These are phyloP conservation scores for Corymbia citriodora DNA, from an alignment of 441 rosid species.

Conservation along the genomic window DNA sequence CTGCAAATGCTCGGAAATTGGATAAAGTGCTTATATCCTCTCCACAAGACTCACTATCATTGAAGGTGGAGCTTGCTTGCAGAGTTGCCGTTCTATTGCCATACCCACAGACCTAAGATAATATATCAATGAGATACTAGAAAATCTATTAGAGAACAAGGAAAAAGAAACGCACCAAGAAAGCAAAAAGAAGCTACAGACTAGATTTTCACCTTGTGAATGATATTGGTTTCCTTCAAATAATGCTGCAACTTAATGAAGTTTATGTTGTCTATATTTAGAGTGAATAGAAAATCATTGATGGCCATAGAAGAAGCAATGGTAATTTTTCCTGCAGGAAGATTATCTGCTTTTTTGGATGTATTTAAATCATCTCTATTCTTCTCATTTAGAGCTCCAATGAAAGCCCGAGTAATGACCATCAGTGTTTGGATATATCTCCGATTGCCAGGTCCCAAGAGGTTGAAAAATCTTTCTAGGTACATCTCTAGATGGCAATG, in stretches of 20 bases:
- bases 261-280: slow-evolving; percentile 86
- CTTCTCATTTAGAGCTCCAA: slow-evolving; percentile 39
- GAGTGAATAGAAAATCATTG: slow-evolving; percentile 79
- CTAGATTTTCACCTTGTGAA: slow-evolving; percentile 65
- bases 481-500: slow-evolving; percentile 58
- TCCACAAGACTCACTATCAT: slow-evolving; percentile 20
- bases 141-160: slow-evolving; percentile 2
- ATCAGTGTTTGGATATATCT: slow-evolving; percentile 90
- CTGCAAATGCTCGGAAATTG: slow-evolving; percentile 67
- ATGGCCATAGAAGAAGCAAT: slow-evolving; percentile 63
- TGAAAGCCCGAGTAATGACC: slow-evolving; percentile 68
- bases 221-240: slow-evolving; percentile 76
- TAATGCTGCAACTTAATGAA: slow-evolving; percentile 73
- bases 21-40: slow-evolving; percentile 61
- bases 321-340: slow-evolving; percentile 22
- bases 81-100: slow-evolving; percentile 51
- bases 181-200: neutral
- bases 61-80: slow-evolving; percentile 32
- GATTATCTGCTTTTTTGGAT: slow-evolving; percentile 20
- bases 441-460: slow-evolving; percentile 85
- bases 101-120: slow-evolving; percentile 70
- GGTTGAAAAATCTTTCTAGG: slow-evolving; percentile 63
- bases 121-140: neutral
- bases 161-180: slow-evolving; percentile 5
- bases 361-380: slow-evolving; percentile 17